Percentiles rank a stretch among this genome's conserved stretches.
Evolutionary conservation across 345 rosid genomes (phyloP).

Genomic region (Eucalyptus erythrocorys): DNA sequence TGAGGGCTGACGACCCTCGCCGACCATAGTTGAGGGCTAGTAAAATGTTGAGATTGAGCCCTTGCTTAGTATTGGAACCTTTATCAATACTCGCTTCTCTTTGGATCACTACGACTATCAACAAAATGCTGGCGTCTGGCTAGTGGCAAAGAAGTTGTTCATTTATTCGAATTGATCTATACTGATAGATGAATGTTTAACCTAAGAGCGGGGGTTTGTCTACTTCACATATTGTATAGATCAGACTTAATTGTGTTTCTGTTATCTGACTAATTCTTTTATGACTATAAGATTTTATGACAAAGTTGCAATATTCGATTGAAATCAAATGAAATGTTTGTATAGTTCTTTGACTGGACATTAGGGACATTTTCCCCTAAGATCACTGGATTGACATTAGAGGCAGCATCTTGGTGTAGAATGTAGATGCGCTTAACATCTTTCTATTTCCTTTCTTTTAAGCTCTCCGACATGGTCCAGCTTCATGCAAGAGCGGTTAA

Average conservation of each 20-base stretch:
- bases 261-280: not conserved
- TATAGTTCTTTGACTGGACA: not conserved
- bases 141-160: constrained; percentile 50
- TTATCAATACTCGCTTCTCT: constrained; percentile 49
- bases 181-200: too few relatives aligned
- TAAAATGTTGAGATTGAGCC: constrained; percentile 23
- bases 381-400: too few relatives aligned
- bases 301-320: not conserved
- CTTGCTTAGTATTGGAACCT: constrained; percentile 25
- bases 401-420: not conserved
- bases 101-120: constrained; percentile 62
- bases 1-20: fast-evolving
- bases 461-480: too few relatives aligned
- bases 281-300: not conserved
- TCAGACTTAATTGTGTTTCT: not conserved
- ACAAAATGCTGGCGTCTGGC: constrained; percentile 54
- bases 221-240: not conserved
- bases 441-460: too few relatives aligned
- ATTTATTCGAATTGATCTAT: constrained; percentile 18
- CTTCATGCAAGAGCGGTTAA: too few relatives aligned
- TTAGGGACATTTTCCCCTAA: not conserved
- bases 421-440: not conserved
- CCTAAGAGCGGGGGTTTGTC: not conserved
- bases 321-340: not conserved
- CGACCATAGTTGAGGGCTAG: too few relatives aligned